Base-by-base conservation (phyloP, 2,329 filamentous ascomycete genomes). In the Beauveria varroae region DNA sequence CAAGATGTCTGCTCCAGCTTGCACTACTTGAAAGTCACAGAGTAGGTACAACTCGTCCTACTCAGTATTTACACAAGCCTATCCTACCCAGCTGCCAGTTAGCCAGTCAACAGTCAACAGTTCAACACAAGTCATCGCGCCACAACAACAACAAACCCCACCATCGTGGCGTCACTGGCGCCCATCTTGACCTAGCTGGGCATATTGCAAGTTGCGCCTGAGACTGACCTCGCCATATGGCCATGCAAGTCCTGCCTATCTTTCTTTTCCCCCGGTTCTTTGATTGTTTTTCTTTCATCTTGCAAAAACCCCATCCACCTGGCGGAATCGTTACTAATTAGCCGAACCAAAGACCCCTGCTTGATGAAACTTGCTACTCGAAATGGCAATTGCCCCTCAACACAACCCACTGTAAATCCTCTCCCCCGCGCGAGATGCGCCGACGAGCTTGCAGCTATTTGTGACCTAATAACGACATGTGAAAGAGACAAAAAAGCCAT, bases 341-440 rank as follows among this genome's bases (percentile, higher is more conserved):
- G 24, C 56, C 56, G 56, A 51, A 10, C 30, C 24, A 43, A 43
- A 49, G 18, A 46, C 46, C 56, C 56, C 44, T 50, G 56, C 47
- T 10, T 37, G 56, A 58, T 37, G 56, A 58, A 58, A 40, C 16
- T 61, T 61, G 50, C 20, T 20, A 22, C 58, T 51, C 43, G 44
- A 54, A 50, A n/a, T 41, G 58, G 57, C 20, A 60, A 60, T 47
- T 18, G 30, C 44, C 57, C 57, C 51, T 41, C 51, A 30, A 30
- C 40, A 9, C 34, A 49, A 5, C 34, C 10, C 34, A 37, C 34
- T 37, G 34, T 37, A 37, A 16, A 16, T 40, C 16, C 28, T 43
- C 18, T 12, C 14, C 22, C 18, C 43, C 28, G 26, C 41, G 12
- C 43, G 28, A 57, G 28, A 47, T 34, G 28, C 20, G 26, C 54